Evolutionary conservation across 2,329 filamentous ascomycete genomes (phyloP), one percentile per base, ranked within the genome.

Genomic region (Colletotrichum gigasporum): DNA sequence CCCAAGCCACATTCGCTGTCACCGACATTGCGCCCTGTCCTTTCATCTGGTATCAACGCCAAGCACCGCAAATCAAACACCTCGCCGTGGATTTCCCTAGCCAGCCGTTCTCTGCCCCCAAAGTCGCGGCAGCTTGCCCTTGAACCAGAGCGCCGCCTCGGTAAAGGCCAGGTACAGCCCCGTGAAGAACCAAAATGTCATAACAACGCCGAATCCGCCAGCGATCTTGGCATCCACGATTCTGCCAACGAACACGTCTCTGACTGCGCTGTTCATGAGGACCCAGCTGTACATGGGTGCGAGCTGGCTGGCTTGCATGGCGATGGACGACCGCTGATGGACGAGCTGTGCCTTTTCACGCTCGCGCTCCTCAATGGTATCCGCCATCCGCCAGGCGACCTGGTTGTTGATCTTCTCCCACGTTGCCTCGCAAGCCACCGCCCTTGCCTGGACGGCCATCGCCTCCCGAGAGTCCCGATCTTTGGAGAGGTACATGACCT

Each of bases 321-420:
- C 63, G 22, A 48, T 63, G 42, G 68, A 48, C 20, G 67, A 50
- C 3, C 63, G 64, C 35, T 54, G 55, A 14, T 51, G 30, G 7
- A 57, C 60, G 4, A 65, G 2, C 22, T 65, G 61, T 5, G 67
- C 67, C 55, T 69, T 63, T 58, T 79, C 78, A 24, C 68, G 72
- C 48, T 78, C 75, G 20, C 83, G 75, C 45, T 83, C 78, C 14
- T 81, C 78, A 50, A 87, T 84, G n/a, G 78, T 79, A 52, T 85
- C 82, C 3, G 82, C 78, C 77, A 91, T 86, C 61, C 86, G 83
- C 83, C 87, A 87, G 3, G 90, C 90, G 1, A 91, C 89, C 50
- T 85, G 86, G 69, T 90, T 90, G 76, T 90, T 90, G 74, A 91
- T 90, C 76, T 85, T 89, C 63, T 91, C 88, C 90, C 90, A 92